Evolutionary conservation across 2,329 filamentous ascomycete genomes (phyloP).

Genomic region (Phialophora verrucosa): DNA sequence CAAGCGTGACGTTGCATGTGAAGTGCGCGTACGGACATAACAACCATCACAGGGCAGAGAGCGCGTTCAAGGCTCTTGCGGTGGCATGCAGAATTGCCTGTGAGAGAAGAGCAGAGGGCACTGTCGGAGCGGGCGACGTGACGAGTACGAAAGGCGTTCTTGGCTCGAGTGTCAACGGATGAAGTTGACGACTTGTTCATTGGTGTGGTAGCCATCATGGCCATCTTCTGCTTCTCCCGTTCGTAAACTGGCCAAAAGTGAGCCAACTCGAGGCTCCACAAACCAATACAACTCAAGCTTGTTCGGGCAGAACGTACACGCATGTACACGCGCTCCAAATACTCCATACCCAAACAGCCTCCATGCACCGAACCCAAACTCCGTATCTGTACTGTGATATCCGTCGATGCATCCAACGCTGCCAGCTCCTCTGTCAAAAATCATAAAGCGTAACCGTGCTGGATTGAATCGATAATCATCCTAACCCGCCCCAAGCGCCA

Average conservation of each 20-base stretch:
- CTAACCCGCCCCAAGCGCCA: conserved; percentile 75
- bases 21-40: conserved; percentile 89
- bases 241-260: not conserved
- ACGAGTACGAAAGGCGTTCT: conserved; percentile 96
- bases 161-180: conserved; percentile 41
- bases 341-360: not conserved
- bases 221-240: not conserved
- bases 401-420: conserved; percentile 14
- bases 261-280: conserved; percentile 1
- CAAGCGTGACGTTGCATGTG: conserved; percentile 91
- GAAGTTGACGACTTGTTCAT: not conserved
- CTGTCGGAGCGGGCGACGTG: conserved; percentile 84
- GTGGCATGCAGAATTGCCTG: conserved; percentile 82
- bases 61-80: conserved; percentile 94
- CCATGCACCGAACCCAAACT: not conserved
- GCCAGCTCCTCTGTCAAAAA: not conserved
- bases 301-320: not conserved
- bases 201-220: not conserved
- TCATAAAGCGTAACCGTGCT: conserved; percentile 16
- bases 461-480: conserved; percentile 45
- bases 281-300: not conserved
- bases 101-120: conserved; percentile 71
- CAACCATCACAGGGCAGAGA: conserved; percentile 95
- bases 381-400: conserved; percentile 15
- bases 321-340: not conserved